Conservation (phyloP, 371 early-diverging fungal species). For the Blakeslea trispora region DNA sequence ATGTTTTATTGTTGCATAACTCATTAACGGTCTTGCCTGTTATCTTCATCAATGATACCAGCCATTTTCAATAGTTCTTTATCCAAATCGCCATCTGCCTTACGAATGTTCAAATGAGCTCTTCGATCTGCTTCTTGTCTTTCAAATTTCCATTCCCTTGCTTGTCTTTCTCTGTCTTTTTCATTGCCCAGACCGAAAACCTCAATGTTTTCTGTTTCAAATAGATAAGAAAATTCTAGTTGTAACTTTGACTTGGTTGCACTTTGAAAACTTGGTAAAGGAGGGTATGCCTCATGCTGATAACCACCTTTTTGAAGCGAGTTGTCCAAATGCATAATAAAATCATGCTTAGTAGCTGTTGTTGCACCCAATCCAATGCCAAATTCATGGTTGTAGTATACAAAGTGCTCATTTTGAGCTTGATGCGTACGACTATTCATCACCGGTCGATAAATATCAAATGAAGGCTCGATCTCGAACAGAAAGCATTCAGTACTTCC, state of each 20-base stretch:
- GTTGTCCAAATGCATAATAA: slow-evolving; percentile 43
- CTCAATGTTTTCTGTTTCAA: slow-evolving; percentile 60
- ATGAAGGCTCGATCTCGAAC: slow-evolving; percentile 59
- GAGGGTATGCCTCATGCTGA: slow-evolving; percentile 45
- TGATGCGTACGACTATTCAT: not conserved
- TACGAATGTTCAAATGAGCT: slow-evolving; percentile 48
- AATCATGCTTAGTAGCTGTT: slow-evolving; percentile 1
- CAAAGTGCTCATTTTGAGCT: slow-evolving; percentile 37
- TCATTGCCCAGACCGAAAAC: slow-evolving; percentile 62
- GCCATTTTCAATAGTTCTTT: slow-evolving; percentile 51
- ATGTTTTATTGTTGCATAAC: too few species aligned
- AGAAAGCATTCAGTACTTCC: slow-evolving; percentile 51
- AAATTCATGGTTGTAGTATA: slow-evolving; percentile 54
- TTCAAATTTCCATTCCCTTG: slow-evolving; percentile 63
- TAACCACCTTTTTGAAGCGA: slow-evolving; percentile 52
- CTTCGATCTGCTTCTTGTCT: slow-evolving; percentile 51
- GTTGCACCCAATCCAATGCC: slow-evolving; percentile 66
- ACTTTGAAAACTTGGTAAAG: slow-evolving; percentile 30
- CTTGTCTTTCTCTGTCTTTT: slow-evolving; percentile 39
- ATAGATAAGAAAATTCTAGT: slow-evolving; percentile 21
- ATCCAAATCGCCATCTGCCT: slow-evolving; percentile 46
- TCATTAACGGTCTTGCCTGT: slow-evolving; percentile 25
- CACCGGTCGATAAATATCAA: slow-evolving; percentile 52
- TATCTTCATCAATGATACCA: slow-evolving; percentile 48
- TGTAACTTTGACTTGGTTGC: slow-evolving; percentile 10